Conservation (phyloP, 129 eudicot genomes). For the Calendula officinalis region DNA sequence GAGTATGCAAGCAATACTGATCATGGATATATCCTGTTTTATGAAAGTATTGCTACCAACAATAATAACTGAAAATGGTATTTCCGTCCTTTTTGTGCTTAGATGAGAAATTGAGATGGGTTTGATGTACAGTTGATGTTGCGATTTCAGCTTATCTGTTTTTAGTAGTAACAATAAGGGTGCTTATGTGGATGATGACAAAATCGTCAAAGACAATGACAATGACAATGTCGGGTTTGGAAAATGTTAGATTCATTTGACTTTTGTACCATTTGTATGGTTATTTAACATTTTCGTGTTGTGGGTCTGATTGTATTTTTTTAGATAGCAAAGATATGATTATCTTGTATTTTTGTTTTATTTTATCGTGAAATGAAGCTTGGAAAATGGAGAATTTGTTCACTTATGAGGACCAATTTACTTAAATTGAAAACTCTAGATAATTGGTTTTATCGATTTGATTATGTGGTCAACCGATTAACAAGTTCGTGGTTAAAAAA, state of each 20-base stretch:
- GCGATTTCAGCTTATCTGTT: conserved; percentile 33
- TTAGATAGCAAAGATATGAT: conserved; percentile 3
- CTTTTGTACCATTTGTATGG: not conserved
- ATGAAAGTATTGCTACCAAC: conserved; percentile 50
- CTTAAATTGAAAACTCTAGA: too few relatives aligned
- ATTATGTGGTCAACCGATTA: too few relatives aligned
- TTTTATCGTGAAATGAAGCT: conserved; percentile 4
- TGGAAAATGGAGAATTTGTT: not conserved
- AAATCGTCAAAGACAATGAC: conserved; percentile 7
- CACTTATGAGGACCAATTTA: not conserved
- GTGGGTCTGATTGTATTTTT: not conserved
- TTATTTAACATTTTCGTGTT: conserved; percentile 16
- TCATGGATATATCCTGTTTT: conserved; percentile 69
- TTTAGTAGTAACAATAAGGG: conserved; percentile 31
- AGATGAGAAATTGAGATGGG: conserved; percentile 35
- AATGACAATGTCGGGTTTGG: not conserved
- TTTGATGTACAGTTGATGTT: conserved; percentile 40
- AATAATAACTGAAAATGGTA: conserved; percentile 27
- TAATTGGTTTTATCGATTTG: too few relatives aligned
- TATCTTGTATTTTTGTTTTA: conserved; percentile 7
- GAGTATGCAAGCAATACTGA: conserved; percentile 76
- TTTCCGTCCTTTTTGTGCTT: not conserved
- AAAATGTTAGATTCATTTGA: conserved; percentile 1
- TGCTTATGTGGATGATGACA: conserved; percentile 32
- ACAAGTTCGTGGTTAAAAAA: too few relatives aligned